Base-by-base conservation (phyloP, 495 filamentous ascomycete genomes). In the Trichoderma orchidacearum region DNA sequence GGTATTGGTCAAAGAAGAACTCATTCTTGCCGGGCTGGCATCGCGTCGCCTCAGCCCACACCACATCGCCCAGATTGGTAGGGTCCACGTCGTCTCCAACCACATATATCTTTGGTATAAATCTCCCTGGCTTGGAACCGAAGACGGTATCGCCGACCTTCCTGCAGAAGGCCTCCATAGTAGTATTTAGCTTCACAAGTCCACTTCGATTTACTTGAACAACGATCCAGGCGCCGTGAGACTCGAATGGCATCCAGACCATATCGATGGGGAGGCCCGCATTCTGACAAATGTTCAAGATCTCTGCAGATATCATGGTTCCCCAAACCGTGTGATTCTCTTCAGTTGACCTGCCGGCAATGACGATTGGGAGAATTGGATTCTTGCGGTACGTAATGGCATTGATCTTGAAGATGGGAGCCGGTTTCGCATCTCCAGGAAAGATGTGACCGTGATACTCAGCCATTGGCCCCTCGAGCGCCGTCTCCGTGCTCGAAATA, bases 41-140 rank as follows among this genome's bases (percentile, higher is more conserved):
- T 0, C 73, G 62, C 6, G 71, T 74, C 6, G 64, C 64, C 51
- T 71, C 72, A 1, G 73, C 72, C 68, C 69, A 76, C 66, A 76
- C 70, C 0, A 75, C 64, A 21, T 72, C 68, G 56, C 41, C 59
- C 55, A 56, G 73, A 68, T 5, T 68, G 17, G 15, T 12, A n/a
- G 17, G 5, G 35, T 38, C 35, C 5, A 38, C 17, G 12, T 38
- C 35, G 1, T 38, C 35, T 1, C 35, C 35, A n/a, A 38, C 35
- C 15, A 38, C 5, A 38, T n/a, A n/a, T 5, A 38, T 13, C 35
- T 12, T 1, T 38, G 35, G 12, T n/a, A 38, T n/a, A n/a, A n/a
- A 12, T n/a, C 35, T 38, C 35, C 35, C 1, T n/a, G 35, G 13
- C 12, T 38, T 38, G 3, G 3, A 38, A 5, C 5, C 17, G 15